Percentiles rank a stretch among this genome's conserved stretches.
These are phyloP conservation scores for Jamesozyma lodderae DNA, from an alignment of 805 yeast genomes.

Conservation along the genomic window DNA sequence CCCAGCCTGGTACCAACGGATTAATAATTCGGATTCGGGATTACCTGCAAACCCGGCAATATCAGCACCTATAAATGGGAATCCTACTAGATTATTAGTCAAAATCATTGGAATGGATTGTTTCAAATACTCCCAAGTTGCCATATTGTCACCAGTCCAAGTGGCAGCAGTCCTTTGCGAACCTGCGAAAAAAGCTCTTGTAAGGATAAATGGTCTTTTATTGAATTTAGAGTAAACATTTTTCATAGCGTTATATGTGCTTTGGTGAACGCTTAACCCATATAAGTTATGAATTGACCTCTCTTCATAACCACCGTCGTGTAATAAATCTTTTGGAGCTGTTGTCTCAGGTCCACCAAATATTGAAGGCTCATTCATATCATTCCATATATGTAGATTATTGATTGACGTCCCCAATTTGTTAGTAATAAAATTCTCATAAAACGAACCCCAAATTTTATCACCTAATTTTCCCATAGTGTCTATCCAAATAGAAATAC, in stretches of 20 bases:
- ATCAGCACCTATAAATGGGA: constrained; percentile 93
- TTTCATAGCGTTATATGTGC: constrained; percentile 60
- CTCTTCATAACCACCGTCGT: constrained; percentile 77
- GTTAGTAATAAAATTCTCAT: constrained; percentile 34
- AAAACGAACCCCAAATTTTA: constrained; percentile 51
- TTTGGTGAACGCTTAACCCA: constrained; percentile 72
- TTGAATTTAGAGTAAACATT: constrained; percentile 37
- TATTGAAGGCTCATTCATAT: constrained; percentile 96
- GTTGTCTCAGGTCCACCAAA: constrained; percentile 93
- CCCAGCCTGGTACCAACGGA: constrained; percentile 95
- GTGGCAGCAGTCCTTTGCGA: constrained; percentile 85
- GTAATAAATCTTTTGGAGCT: constrained; percentile 73
- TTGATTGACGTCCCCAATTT: constrained; percentile 33
- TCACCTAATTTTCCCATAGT: constrained; percentile 58
- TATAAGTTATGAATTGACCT: constrained; percentile 83
- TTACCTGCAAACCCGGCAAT: constrained; percentile 95
- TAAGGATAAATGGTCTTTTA: constrained; percentile 77
- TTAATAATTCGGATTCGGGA: constrained; percentile 69
- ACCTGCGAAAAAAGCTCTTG: constrained; percentile 83
- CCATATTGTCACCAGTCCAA: constrained; percentile 98
- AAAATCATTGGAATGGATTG: constrained; percentile 81
- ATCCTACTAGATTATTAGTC: constrained; percentile 71
- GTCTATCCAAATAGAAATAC: constrained; percentile 90
- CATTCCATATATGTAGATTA: constrained; percentile 88
- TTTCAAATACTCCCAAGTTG: constrained; percentile 80